A percentile compares a stretch with the other conserved stretches of the same genome.
phyloP scores from a whole-genome alignment of 306 rosid genomes.

The Vachellia collinsii region DNA sequence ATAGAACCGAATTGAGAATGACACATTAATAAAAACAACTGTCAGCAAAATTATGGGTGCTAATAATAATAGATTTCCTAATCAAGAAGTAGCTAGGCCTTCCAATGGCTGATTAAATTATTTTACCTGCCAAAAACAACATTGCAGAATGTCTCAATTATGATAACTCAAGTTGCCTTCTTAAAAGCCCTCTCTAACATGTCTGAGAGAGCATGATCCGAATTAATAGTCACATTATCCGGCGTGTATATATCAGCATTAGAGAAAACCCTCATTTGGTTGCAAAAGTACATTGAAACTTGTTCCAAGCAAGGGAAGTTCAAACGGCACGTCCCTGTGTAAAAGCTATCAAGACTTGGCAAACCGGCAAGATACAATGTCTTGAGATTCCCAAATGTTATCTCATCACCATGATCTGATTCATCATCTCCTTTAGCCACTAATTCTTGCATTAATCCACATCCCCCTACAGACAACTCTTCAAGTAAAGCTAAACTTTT shows the following conservation, averaged over 20 bases:
- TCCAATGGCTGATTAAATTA: not conserved
- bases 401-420: not conserved
- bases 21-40: too few relatives aligned
- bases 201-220: not conserved
- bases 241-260: not conserved
- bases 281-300: too few relatives aligned
- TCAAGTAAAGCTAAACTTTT: not conserved
- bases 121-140: too few relatives aligned
- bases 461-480: not conserved
- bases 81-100: constrained; percentile 34
- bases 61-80: constrained; percentile 23
- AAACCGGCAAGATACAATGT: not conserved
- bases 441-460: not conserved
- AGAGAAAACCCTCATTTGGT: too few relatives aligned
- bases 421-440: not conserved
- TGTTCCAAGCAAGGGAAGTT: not conserved
- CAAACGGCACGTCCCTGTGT: not conserved
- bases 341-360: not conserved
- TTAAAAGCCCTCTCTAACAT: not conserved
- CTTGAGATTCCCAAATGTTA: not conserved
- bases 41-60: too few relatives aligned
- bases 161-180: not conserved
- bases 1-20: too few relatives aligned
- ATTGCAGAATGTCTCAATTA: too few relatives aligned
- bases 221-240: not conserved